phyloP scores from a whole-genome alignment of 208 protist genomes.

The Blastocrithidia nonstop region DNA sequence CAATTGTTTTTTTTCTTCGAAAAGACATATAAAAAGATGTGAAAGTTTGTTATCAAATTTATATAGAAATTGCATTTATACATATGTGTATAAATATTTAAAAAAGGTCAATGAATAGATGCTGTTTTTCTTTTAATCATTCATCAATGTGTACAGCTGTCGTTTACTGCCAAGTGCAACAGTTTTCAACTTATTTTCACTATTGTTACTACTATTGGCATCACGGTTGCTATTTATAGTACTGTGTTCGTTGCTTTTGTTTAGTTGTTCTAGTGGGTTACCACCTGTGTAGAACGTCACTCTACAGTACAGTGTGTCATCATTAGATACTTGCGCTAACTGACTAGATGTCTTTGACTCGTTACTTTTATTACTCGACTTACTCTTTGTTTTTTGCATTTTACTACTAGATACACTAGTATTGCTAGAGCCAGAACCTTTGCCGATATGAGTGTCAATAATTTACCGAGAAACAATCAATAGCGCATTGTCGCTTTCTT shows the following conservation, averaged over 20 bases:
- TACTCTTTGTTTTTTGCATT: too few relatives aligned
- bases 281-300: slow-evolving; percentile 18
- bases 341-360: too few relatives aligned
- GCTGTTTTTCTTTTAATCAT: too few relatives aligned
- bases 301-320: slow-evolving; percentile 24
- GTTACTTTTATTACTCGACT: too few relatives aligned
- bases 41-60: not conserved
- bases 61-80: too few relatives aligned
- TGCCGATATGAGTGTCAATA: slow-evolving; percentile 17
- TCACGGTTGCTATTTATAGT: not conserved
- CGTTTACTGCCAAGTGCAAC: slow-evolving; percentile 25
- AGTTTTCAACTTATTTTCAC: too few relatives aligned
- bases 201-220: not conserved
- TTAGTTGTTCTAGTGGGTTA: slow-evolving; percentile 53
- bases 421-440: too few relatives aligned
- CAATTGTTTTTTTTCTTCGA: not conserved
- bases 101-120: too few relatives aligned
- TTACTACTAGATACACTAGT: too few relatives aligned
- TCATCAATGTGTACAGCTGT: slow-evolving; percentile 36
- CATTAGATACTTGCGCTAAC: too few relatives aligned
- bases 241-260: slow-evolving; percentile 6
- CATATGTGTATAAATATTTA: too few relatives aligned
- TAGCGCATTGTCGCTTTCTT: slow-evolving; percentile 14
- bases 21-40: not conserved
- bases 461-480: slow-evolving; percentile 22